These are phyloP conservation scores for Xerocomellus intermedius DNA, from an alignment of 768 basidiomycete genomes.

Conservation along the genomic window DNA sequence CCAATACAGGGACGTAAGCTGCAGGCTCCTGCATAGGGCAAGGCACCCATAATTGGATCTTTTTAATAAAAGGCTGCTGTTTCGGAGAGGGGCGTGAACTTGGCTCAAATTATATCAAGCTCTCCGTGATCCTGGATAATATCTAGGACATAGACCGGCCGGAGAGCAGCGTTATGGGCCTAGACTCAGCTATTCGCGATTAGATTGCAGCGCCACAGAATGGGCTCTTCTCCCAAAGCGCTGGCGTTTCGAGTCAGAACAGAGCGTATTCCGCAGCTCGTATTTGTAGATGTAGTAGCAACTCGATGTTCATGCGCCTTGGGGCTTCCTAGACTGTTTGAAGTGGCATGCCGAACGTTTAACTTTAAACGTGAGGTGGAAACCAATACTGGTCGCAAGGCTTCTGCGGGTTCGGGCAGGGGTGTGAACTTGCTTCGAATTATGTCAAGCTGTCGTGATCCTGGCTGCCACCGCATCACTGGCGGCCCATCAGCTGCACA, in stretches of 20 bases:
- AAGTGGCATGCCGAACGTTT: neutral
- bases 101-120: neutral
- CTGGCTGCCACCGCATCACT: neutral
- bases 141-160: neutral
- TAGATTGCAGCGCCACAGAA: neutral
- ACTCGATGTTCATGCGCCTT: too few relatives aligned
- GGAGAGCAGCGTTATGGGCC: neutral
- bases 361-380: too few relatives aligned
- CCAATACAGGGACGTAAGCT: too few relatives aligned
- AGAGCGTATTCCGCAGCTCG: too few relatives aligned
- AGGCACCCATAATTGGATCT: neutral
- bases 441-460: neutral
- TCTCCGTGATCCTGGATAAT: neutral
- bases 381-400: neutral
- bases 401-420: neutral
- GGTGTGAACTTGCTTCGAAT: neutral
- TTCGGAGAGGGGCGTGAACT: neutral
- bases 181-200: neutral
- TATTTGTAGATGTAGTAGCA: too few relatives aligned
- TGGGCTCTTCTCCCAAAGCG: too few relatives aligned
- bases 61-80: neutral
- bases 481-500: too few relatives aligned
- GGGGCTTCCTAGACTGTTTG: neutral
- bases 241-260: too few relatives aligned
- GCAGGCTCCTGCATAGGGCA: neutral